These are phyloP conservation scores for Syncephalis fuscata DNA, from an alignment of 371 early-diverging fungal species.

Conservation along the genomic window DNA sequence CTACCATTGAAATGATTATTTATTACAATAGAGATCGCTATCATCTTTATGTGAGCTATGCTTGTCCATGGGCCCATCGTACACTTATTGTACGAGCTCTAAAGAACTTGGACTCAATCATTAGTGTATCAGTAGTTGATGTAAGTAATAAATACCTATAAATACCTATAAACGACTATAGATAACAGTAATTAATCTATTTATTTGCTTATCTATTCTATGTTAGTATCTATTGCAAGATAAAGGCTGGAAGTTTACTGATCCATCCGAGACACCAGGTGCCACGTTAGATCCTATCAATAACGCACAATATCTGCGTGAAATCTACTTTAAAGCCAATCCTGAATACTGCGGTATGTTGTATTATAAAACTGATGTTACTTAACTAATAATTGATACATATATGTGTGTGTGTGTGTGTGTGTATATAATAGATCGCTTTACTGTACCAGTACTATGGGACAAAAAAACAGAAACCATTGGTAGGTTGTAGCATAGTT, in stretches of 20 bases:
- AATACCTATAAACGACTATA: no score
- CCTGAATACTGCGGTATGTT: conserved; percentile 15
- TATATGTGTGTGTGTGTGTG: no score
- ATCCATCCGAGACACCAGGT: conserved; percentile 52
- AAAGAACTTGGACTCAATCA: conserved; percentile 69
- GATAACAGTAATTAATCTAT: no score
- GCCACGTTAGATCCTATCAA: conserved; percentile 63
- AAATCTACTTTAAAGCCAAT: conserved; percentile 81
- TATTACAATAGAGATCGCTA: conserved; percentile 39
- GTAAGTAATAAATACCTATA: no score
- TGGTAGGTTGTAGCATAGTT: conserved; percentile 10
- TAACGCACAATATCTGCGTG: conserved; percentile 49
- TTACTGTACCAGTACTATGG: conserved; percentile 82
- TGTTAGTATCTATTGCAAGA: conserved; percentile 38
- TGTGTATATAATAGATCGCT: conserved; percentile 23
- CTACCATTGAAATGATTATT: no score
- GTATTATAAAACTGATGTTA: no score
- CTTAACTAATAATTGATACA: no score
- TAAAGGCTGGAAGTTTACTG: conserved; percentile 69
- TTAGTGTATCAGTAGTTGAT: conserved; percentile 72
- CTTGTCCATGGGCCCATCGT: conserved; percentile 91
- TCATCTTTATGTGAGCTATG: conserved; percentile 56
- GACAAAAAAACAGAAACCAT: conserved; percentile 87
- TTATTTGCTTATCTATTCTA: no score
- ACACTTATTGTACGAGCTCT: conserved; percentile 66